Percentiles rank a stretch among this genome's conserved stretches.
Conservation (phyloP, 305 asterid genomes). For the Salvia sclarea region DNA sequence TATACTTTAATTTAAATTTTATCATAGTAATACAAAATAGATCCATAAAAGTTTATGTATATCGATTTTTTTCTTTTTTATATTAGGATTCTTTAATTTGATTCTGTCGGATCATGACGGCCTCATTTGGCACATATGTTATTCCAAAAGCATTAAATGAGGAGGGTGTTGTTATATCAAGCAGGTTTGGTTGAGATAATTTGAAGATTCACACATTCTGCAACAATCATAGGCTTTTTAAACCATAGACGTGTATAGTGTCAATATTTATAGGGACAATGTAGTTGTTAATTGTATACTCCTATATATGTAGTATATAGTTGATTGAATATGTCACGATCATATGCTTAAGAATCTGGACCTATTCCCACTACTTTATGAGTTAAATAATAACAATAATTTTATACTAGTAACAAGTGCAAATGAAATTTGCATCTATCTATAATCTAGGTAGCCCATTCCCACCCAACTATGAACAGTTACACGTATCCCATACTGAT, state of each 20-base stretch:
- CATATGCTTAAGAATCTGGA: not conserved
- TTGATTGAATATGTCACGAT: constrained; percentile 15
- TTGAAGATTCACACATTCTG: not conserved
- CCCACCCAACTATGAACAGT: not conserved
- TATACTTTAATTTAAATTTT: too few relatives aligned
- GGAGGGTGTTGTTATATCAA: not conserved
- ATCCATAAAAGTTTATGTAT: not conserved
- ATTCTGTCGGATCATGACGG: too few relatives aligned
- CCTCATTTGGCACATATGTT: not conserved
- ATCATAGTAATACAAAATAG: not conserved
- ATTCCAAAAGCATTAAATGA: not conserved
- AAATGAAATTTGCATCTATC: not conserved
- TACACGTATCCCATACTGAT: not conserved
- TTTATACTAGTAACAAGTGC: constrained; percentile 1
- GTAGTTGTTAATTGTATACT: not conserved
- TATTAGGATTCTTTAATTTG: too few relatives aligned
- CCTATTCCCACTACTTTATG: constrained; percentile 3
- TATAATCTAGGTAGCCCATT: not conserved
- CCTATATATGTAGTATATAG: too few relatives aligned
- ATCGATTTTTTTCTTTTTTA: too few relatives aligned
- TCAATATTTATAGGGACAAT: not conserved
- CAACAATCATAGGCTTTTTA: not conserved
- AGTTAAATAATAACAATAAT: too few relatives aligned
- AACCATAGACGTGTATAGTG: not conserved
- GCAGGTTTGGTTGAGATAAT: not conserved